Conservation (phyloP, 345 rosid species). For the Stellera chamaejasme region DNA sequence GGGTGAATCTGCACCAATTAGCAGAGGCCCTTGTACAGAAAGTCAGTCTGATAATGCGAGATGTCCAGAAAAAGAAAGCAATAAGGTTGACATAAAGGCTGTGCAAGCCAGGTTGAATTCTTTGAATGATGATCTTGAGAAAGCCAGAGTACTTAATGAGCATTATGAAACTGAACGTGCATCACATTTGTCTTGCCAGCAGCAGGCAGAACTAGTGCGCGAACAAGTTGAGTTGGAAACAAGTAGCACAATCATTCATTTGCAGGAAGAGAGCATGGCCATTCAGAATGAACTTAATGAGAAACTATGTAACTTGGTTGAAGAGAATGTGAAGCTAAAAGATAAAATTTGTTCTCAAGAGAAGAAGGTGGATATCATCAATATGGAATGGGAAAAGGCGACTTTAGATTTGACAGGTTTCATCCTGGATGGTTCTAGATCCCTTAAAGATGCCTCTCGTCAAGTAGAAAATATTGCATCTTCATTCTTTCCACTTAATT, state of each 20-base stretch:
- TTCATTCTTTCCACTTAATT: constrained; percentile 64
- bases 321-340: constrained; percentile 49
- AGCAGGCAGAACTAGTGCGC: constrained; percentile 50
- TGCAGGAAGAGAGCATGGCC: constrained; percentile 65
- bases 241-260: constrained; percentile 61
- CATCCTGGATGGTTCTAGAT: constrained; percentile 78
- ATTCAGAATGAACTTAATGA: constrained; percentile 57
- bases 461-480: constrained; percentile 53
- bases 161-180: constrained; percentile 48
- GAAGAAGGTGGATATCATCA: constrained; percentile 37
- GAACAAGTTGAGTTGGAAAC: constrained; percentile 88
- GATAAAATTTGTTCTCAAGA: constrained; percentile 48
- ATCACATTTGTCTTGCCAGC: constrained; percentile 47
- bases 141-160: constrained; percentile 41
- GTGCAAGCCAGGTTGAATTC: constrained; percentile 46
- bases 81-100: constrained; percentile 22
- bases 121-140: constrained; percentile 49
- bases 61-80: constrained; percentile 15
- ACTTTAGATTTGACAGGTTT: constrained; percentile 72
- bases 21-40: constrained; percentile 19
- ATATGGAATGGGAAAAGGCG: constrained; percentile 80
- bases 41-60: constrained; percentile 16
- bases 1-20: constrained; percentile 20
- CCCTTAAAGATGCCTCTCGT: constrained; percentile 67
- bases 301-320: constrained; percentile 33